phyloP scores from a whole-genome alignment of 768 basidiomycete genomes.

The Wakefieldia striispora region DNA sequence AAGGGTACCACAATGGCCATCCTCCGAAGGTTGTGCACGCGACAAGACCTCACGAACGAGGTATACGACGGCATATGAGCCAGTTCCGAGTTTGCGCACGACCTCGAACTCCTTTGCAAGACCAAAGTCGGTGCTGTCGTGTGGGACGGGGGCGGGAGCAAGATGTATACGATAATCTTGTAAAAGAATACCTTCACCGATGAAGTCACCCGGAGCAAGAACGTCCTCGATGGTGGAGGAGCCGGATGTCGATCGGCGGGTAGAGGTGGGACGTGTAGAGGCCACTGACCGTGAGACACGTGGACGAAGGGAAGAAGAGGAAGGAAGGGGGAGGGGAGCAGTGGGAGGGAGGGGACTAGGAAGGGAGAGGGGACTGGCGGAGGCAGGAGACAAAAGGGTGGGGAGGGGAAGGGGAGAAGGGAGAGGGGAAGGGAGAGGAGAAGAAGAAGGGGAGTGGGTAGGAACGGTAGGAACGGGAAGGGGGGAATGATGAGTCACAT shows the following conservation, averaged over 20 bases:
- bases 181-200: conserved; percentile 64
- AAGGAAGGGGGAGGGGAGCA: conserved; percentile 30
- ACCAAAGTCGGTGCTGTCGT: conserved; percentile 37
- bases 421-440: too few relatives aligned
- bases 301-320: conserved; percentile 34
- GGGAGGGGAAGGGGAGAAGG: conserved; percentile 32
- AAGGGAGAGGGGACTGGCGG: conserved; percentile 33
- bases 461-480: conserved; percentile 10
- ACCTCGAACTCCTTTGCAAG: conserved; percentile 78
- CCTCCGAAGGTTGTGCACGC: conserved; percentile 43
- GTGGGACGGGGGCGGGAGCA: conserved; percentile 40
- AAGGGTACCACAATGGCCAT: conserved; percentile 53
- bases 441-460: conserved; percentile 10
- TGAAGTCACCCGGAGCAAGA: conserved; percentile 67
- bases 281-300: conserved; percentile 23
- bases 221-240: conserved; percentile 47
- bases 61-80: conserved; percentile 93
- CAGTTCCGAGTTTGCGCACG: conserved; percentile 80
- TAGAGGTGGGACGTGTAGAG: conserved; percentile 20
- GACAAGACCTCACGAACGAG: conserved; percentile 72
- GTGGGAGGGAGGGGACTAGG: conserved; percentile 34
- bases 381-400: conserved; percentile 26
- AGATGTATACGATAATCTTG: conserved; percentile 66
- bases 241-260: conserved; percentile 28
- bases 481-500: conserved; percentile 15